Conservation (phyloP, 345 rosid genomes). For the Zanthoxylum bungeanum region DNA sequence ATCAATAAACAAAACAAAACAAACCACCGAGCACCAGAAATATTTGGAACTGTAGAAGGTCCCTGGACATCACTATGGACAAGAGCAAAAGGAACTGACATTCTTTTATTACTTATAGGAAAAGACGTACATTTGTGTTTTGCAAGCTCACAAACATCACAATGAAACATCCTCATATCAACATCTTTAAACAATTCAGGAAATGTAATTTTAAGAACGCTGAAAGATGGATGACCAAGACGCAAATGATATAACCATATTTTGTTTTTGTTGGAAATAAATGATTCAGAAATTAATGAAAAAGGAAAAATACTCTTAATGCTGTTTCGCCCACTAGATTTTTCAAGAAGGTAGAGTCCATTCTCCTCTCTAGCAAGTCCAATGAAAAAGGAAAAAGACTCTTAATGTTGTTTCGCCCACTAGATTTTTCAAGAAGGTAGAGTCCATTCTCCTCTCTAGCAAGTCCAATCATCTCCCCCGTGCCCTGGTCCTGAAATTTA, state of each 20-base stretch:
- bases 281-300: too few species aligned
- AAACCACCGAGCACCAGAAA: background rate
- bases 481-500: background rate
- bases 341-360: conserved; percentile 4
- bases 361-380: background rate
- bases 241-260: too few species aligned
- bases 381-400: background rate
- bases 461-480: background rate
- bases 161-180: too few species aligned
- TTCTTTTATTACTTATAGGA: too few species aligned
- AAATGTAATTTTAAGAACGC: too few species aligned
- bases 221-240: too few species aligned
- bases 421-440: background rate
- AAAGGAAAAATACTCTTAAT: background rate
- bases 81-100: too few species aligned
- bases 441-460: conserved; percentile 1
- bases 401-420: background rate
- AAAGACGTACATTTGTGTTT: too few species aligned
- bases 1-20: background rate
- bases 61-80: background rate
- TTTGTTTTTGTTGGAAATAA: too few species aligned
- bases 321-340: background rate
- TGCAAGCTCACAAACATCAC: too few species aligned
- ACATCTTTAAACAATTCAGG: too few species aligned
- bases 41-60: too few species aligned